Conservation (phyloP, 768 basidiomycete genomes). For the Naematelia aurantialba region DNA sequence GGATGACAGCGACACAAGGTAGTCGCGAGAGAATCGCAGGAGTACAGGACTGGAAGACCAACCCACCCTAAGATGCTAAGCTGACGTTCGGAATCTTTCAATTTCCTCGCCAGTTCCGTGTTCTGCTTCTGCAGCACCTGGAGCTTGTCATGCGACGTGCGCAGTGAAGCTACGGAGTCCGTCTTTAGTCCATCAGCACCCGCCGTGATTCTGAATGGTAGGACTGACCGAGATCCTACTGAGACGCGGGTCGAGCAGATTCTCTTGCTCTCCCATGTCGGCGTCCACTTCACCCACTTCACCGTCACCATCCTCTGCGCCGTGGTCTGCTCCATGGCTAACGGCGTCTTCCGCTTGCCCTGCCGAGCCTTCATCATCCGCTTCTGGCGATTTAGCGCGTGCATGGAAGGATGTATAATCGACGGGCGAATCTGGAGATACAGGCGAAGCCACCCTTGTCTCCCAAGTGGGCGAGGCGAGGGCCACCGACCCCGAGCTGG, state of each 20-base stretch:
- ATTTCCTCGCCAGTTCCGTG: conserved; percentile 67
- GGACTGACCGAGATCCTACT: conserved; percentile 32
- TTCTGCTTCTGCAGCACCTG: conserved; percentile 72
- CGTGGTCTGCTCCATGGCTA: too few relatives aligned
- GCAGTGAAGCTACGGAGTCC: conserved; percentile 65
- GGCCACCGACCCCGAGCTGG: conserved; percentile 9
- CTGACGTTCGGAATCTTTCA: conserved; percentile 70
- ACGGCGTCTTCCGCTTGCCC: background rate
- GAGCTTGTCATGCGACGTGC: conserved; percentile 63
- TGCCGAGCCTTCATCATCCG: conserved; percentile 12
- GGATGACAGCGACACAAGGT: too few relatives aligned
- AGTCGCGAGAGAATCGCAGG: too few relatives aligned
- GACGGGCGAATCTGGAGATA: conserved; percentile 29
- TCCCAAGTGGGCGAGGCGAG: conserved; percentile 13
- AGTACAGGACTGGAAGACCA: too few relatives aligned
- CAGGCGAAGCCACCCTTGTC: conserved; percentile 15
- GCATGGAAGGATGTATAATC: conserved; percentile 36
- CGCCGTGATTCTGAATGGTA: background rate
- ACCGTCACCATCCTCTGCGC: conserved; percentile 24
- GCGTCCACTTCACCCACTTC: conserved; percentile 16
- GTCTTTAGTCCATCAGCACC: conserved; percentile 29
- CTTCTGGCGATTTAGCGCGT: conserved; percentile 35
- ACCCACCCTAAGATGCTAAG: conserved; percentile 54
- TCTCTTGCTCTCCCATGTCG: conserved; percentile 17
- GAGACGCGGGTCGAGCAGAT: conserved; percentile 28